phyloP scores from a whole-genome alignment of 2,329 filamentous ascomycete species.

The Stagonosporopsis tanaceti region DNA sequence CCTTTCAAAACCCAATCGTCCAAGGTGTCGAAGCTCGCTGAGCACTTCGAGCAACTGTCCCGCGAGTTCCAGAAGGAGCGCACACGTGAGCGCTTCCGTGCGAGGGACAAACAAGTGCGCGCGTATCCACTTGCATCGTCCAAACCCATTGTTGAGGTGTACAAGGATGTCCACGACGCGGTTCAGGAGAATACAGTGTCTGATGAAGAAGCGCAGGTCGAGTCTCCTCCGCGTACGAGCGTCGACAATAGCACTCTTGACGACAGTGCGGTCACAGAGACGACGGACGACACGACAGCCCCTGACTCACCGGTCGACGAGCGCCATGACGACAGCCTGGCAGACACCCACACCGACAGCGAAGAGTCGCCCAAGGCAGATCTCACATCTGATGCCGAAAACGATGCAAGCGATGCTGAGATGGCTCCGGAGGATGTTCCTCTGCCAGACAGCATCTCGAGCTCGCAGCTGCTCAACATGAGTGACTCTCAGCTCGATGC shows the following conservation, averaged over 20 bases:
- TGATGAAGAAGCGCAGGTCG: constrained; percentile 65
- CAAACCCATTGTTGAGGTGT: constrained; percentile 96
- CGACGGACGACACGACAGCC: constrained; percentile 42
- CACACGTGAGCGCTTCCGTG: constrained; percentile 82
- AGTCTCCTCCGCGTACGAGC: constrained; percentile 43
- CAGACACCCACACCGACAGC: constrained; percentile 30
- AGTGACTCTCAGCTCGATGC: constrained; percentile 65
- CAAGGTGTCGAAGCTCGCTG: constrained; percentile 88
- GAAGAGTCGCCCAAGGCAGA: constrained; percentile 37
- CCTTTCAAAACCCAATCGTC: constrained; percentile 73
- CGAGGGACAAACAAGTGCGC: constrained; percentile 76
- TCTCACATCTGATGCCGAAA: constrained; percentile 61
- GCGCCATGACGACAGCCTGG: constrained; percentile 28
- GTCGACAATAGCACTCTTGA: constrained; percentile 49
- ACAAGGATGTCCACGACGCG: constrained; percentile 90
- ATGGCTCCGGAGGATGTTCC: constrained; percentile 73
- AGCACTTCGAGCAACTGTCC: constrained; percentile 95
- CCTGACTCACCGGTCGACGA: constrained; percentile 48
- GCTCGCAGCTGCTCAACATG: constrained; percentile 59
- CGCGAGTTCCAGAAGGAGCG: constrained; percentile 96
- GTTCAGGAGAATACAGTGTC: constrained; percentile 79
- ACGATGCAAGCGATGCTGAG: constrained; percentile 73
- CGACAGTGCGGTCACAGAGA: constrained; percentile 46
- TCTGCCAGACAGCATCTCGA: constrained; percentile 67
- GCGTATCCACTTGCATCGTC: constrained; percentile 90